Conservation (phyloP, 352 stramenopile species). For the Pythium angustatum region DNA sequence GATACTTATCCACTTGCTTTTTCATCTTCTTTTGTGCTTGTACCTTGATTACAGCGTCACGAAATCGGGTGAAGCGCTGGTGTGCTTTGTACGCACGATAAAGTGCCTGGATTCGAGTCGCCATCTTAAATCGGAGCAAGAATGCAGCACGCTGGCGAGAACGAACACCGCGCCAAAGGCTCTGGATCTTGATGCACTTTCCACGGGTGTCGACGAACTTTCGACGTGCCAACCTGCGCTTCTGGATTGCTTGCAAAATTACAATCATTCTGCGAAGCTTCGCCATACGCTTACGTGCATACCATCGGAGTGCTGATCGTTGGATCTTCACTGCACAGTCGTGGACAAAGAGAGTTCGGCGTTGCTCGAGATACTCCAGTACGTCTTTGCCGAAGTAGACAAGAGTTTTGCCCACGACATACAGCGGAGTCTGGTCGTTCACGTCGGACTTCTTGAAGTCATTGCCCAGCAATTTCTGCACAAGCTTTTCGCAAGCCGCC, state of each 20-base stretch:
- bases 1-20: slow-evolving; percentile 75
- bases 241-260: slow-evolving; percentile 59
- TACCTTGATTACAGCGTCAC: slow-evolving; percentile 68
- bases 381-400: slow-evolving; percentile 95
- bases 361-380: slow-evolving; percentile 89
- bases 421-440: slow-evolving; percentile 48
- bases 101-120: slow-evolving; percentile 57
- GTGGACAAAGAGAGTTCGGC: slow-evolving; percentile 69
- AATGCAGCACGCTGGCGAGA: slow-evolving; percentile 57
- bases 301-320: slow-evolving; percentile 49
- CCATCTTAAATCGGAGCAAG: slow-evolving; percentile 58
- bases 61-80: slow-evolving; percentile 57
- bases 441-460: slow-evolving; percentile 44
- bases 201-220: slow-evolving; percentile 46
- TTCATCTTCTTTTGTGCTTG: slow-evolving; percentile 75
- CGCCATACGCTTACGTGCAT: slow-evolving; percentile 50
- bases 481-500: slow-evolving; percentile 66
- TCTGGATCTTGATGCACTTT: slow-evolving; percentile 62
- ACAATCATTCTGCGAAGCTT: slow-evolving; percentile 54
- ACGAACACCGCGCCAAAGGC: slow-evolving; percentile 70
- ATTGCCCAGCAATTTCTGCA: slow-evolving; percentile 44
- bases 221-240: slow-evolving; percentile 42
- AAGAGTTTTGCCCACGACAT: slow-evolving; percentile 85
- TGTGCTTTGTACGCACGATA: slow-evolving; percentile 51
- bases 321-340: slow-evolving; percentile 70